These are phyloP conservation scores for Pleurotus cornucopiae DNA, from an alignment of 768 basidiomycete genomes.

Conservation along the genomic window DNA sequence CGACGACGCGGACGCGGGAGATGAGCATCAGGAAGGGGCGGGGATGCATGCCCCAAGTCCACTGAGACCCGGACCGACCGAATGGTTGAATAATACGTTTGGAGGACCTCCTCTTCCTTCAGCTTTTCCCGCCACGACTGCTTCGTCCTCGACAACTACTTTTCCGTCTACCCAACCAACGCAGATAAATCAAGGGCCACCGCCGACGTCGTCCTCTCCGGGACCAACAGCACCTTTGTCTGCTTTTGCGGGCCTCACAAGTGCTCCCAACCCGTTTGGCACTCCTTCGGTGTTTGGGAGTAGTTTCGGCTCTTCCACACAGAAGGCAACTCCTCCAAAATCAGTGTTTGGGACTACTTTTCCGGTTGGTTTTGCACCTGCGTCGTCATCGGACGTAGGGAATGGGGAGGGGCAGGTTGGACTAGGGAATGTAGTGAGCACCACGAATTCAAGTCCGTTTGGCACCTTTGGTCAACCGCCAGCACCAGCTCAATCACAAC, in stretches of 20 bases:
- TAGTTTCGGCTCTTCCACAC: slow-evolving; percentile 14
- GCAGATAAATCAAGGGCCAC: background rate
- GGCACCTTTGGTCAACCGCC: slow-evolving; percentile 10
- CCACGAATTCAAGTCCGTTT: background rate
- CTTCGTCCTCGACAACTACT: background rate
- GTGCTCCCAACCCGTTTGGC: slow-evolving; percentile 34
- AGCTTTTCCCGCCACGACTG: background rate
- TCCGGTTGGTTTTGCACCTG: background rate
- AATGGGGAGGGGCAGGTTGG: background rate
- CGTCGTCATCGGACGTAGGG: background rate
- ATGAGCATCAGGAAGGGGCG: slow-evolving; percentile 12
- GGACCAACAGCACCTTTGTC: slow-evolving; percentile 16
- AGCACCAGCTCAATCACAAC: slow-evolving; percentile 2
- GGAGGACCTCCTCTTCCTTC: background rate
- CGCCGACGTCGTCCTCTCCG: slow-evolving; percentile 14
- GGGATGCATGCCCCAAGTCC: slow-evolving; percentile 13
- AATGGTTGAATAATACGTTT: slow-evolving; percentile 14
- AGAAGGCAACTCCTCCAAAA: slow-evolving; percentile 11
- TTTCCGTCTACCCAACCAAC: slow-evolving; percentile 8
- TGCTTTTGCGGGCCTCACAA: slow-evolving; percentile 35
- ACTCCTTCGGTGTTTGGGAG: slow-evolving; percentile 31
- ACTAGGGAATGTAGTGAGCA: background rate
- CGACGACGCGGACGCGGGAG: slow-evolving; percentile 20
- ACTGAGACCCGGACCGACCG: slow-evolving; percentile 14
- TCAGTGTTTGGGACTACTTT: slow-evolving; percentile 18